Base-by-base conservation (phyloP, 495 filamentous ascomycete genomes). In the Penicillium tannophilum region DNA sequence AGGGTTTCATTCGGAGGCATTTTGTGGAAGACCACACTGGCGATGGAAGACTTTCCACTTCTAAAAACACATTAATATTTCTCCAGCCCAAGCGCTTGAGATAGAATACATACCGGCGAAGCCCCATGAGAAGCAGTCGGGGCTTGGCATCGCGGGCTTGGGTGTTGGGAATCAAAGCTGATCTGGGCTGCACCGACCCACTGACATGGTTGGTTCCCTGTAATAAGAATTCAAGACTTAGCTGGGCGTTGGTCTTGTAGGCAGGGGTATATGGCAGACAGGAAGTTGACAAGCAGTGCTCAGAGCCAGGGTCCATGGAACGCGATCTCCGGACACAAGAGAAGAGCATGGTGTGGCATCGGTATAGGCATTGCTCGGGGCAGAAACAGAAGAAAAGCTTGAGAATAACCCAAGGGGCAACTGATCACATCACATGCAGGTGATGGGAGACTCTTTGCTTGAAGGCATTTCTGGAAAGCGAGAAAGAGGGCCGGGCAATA, bases 41-140 rank as follows among this genome's bases (percentile, higher is more conserved):
- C 92, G 57, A 98, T 97, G 6, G 94, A 98, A 10, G 94, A 97
- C 71, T 98, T 98, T 45, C 94, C 94, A 67, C 91, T 96, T 78
- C 94, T 98, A 56, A 42, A 26, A 44, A 20, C 1, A 33, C 28
- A 33, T 68, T 26, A 66, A 20, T 36, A 20, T 42, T 41, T 53
- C 14, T n/a, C 31, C 33, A 11, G 49, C 35, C 12, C 16, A 17
- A 43, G 35, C 16, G 10, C 14, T 26, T 41, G 30, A 12, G 8
- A 30, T 47, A 26, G 12, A 41, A 58, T 41, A 54, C 41, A 54
- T 79, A 96, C 95, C 93, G 87, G 74, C 91, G 87, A 75, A 97
- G 90, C 1, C 94, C 94, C 94, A 98, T 98, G 54, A 98, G 76
- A 54, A 98, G 79, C 28, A 98, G 79, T 61, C 93, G 84, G 39